These are phyloP conservation scores for Globisporangium carolinianum DNA, from an alignment of 352 stramenopile species.

Conservation along the genomic window DNA sequence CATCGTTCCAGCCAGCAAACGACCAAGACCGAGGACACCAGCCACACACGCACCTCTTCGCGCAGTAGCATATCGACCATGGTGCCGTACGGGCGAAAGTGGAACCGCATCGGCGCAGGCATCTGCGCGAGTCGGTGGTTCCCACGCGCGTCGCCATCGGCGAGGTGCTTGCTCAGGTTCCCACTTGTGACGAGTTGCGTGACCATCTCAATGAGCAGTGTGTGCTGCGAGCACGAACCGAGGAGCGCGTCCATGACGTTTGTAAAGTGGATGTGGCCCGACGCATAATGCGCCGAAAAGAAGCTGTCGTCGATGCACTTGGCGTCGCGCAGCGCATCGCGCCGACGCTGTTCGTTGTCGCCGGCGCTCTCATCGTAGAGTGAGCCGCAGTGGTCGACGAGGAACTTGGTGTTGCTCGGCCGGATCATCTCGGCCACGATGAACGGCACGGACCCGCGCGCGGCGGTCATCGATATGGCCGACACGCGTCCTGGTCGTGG, in stretches of 20 bases:
- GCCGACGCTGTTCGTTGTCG: slow-evolving; percentile 26
- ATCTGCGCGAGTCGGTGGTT: slow-evolving; percentile 48
- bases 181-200: slow-evolving; percentile 59
- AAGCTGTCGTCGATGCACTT: slow-evolving; percentile 52
- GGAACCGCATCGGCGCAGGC: slow-evolving; percentile 38
- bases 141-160: slow-evolving; percentile 34
- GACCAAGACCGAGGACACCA: too few relatives aligned
- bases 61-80: slow-evolving; percentile 50
- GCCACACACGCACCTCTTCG: slow-evolving; percentile 21
- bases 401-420: slow-evolving; percentile 67
- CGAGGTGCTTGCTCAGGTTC: slow-evolving; percentile 39
- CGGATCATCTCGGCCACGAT: slow-evolving; percentile 69
- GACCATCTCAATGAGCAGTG: slow-evolving; percentile 59
- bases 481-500: slow-evolving; percentile 3
- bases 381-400: slow-evolving; percentile 39
- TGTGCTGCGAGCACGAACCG: slow-evolving; percentile 46
- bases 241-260: slow-evolving; percentile 70
- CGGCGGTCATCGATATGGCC: neutral
- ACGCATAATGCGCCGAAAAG: slow-evolving; percentile 49
- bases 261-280: slow-evolving; percentile 63
- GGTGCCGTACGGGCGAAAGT: slow-evolving; percentile 49
- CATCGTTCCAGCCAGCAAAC: too few relatives aligned
- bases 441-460: slow-evolving; percentile 21
- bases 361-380: slow-evolving; percentile 32
- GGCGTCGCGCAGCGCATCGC: slow-evolving; percentile 45